Evolutionary conservation across 2,329 filamentous ascomycete species (phyloP), one percentile per base, ranked within the genome.

Genomic region (Zasmidium cellare): DNA sequence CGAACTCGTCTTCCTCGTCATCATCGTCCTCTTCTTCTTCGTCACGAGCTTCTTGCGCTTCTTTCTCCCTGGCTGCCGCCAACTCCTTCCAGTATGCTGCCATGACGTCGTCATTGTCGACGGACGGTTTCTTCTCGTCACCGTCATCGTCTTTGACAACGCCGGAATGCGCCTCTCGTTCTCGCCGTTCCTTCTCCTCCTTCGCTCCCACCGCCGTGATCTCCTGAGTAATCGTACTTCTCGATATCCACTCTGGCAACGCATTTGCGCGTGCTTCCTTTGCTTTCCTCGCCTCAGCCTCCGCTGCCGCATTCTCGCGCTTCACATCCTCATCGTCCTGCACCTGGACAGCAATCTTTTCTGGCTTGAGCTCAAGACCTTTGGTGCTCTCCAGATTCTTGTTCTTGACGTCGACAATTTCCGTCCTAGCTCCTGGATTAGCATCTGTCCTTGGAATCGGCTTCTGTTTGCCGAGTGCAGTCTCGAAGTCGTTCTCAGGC

Each of bases 401-500:
- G 31, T 69, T 69, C 9, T 67, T 67, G 11, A 68, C 55, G 55
- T 75, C 72, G 22, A 72, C 68, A n/a, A 69, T 64, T 57, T 72
- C 70, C 3, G 62, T 70, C 19, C 65, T 65, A 5, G 67, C 83
- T 3, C 83, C 85, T 62, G 88, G 87, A 71, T 92, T 79, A 49
- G 83, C 84, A 45, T 85, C 82, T 63, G 89, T 86, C 63, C 89
- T 83, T 53, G 84, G 75, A 23, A 92, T 84, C 2, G 87, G 85
- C 14, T 86, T 80, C 18, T 84, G 82, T 52, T 82, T 82, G 22
- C 82, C 79, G 22, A 89, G 78, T 2, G 89, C 89, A 20, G 84
- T 80, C 51, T 91, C 87, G 65, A 91, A 91, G 63, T 84, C 87
- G 69, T 89, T 88, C 54, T 77, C 87, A 1, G 90, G 90, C 6